phyloP scores from a whole-genome alignment of 345 rosid species.

The Pistacia atlantica region DNA sequence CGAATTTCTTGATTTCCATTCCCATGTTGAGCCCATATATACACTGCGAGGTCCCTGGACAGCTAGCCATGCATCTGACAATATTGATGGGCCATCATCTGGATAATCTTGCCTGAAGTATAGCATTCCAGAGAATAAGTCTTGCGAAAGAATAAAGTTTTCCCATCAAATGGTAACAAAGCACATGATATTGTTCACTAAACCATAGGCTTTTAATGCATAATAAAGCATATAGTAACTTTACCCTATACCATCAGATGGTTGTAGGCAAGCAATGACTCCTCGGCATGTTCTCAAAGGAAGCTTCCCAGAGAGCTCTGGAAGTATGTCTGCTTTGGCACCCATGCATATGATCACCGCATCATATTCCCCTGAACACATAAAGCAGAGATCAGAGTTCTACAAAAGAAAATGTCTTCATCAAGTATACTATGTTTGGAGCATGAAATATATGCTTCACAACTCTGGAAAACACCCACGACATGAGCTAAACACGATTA shows the following conservation, averaged over 20 bases:
- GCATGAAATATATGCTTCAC: not conserved
- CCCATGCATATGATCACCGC: constrained; percentile 82
- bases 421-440: not conserved
- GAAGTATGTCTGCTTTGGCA: constrained; percentile 71
- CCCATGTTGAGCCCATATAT: constrained; percentile 87
- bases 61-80: constrained; percentile 90
- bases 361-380: constrained; percentile 63
- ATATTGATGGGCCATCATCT: constrained; percentile 64
- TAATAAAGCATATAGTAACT: not conserved
- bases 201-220: not conserved
- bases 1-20: constrained; percentile 79
- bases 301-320: constrained; percentile 78
- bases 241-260: constrained; percentile 53
- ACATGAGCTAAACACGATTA: not conserved
- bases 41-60: constrained; percentile 63
- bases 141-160: not conserved
- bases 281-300: constrained; percentile 94
- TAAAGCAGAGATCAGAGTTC: not conserved
- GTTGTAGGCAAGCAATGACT: constrained; percentile 66
- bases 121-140: not conserved
- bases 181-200: not conserved
- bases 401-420: not conserved
- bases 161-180: not conserved
- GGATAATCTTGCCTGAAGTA: constrained; percentile 67
- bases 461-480: not conserved